Percentiles rank a stretch among this genome's conserved stretches.
These are phyloP conservation scores for Apophysomyces variabilis DNA, from an alignment of 371 early-diverging fungal species.

Conservation along the genomic window DNA sequence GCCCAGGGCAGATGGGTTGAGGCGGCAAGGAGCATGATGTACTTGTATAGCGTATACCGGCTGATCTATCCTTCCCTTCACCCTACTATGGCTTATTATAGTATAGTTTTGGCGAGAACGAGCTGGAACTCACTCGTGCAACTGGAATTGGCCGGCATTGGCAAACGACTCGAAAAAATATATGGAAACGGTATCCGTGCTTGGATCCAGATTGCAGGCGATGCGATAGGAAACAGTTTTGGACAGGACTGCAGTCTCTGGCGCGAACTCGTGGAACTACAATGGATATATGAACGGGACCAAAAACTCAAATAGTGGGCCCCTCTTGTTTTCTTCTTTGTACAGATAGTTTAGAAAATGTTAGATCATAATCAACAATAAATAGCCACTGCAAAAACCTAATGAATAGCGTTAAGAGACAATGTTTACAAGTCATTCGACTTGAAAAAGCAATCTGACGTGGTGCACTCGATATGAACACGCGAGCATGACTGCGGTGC, in stretches of 20 bases:
- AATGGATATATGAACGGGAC: slow-evolving; percentile 56
- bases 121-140: slow-evolving; percentile 66
- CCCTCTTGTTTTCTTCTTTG: slow-evolving; percentile 7
- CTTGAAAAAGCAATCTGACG: too few relatives aligned
- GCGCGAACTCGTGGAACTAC: slow-evolving; percentile 51
- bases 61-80: slow-evolving; percentile 72
- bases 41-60: slow-evolving; percentile 69
- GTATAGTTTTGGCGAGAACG: slow-evolving; percentile 67
- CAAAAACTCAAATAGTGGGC: slow-evolving; percentile 36
- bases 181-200: slow-evolving; percentile 42
- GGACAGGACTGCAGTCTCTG: slow-evolving; percentile 42
- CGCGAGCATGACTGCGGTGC: too few relatives aligned
- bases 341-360: background rate
- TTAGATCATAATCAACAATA: too few relatives aligned
- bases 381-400: too few relatives aligned
- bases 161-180: slow-evolving; percentile 42
- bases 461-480: too few relatives aligned
- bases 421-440: too few relatives aligned
- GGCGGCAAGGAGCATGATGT: slow-evolving; percentile 59
- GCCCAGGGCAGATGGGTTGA: slow-evolving; percentile 46
- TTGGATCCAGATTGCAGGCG: slow-evolving; percentile 48
- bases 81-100: slow-evolving; percentile 68
- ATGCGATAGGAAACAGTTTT: slow-evolving; percentile 34
- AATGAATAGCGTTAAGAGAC: too few relatives aligned
- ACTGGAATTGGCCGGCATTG: slow-evolving; percentile 49